Conservation (phyloP, 306 rosid species). For the Inga laurina region DNA sequence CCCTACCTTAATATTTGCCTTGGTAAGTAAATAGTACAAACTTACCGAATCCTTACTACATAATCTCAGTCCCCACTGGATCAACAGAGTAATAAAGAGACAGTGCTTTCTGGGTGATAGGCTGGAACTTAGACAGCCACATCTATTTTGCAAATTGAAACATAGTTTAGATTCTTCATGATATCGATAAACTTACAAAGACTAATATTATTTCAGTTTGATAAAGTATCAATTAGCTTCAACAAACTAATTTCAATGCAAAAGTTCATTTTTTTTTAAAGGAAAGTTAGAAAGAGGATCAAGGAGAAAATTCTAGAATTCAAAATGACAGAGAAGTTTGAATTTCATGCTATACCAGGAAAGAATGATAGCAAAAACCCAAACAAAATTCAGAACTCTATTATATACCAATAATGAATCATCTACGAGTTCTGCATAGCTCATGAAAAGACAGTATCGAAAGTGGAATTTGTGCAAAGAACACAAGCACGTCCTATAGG, state of each 20-base stretch:
- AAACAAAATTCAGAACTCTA: neutral
- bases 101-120: slow-evolving; percentile 61
- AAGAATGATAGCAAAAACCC: slow-evolving; percentile 24
- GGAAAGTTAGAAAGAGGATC: neutral
- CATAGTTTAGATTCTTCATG: slow-evolving; percentile 31
- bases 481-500: slow-evolving; percentile 10
- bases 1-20: neutral
- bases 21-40: slow-evolving; percentile 22
- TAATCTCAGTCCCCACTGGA: slow-evolving; percentile 90
- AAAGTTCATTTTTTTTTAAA: neutral
- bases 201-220: slow-evolving; percentile 3
- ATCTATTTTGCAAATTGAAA: slow-evolving; percentile 51
- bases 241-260: slow-evolving; percentile 23
- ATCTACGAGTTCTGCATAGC: slow-evolving; percentile 4
- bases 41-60: slow-evolving; percentile 66
- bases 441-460: neutral
- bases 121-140: slow-evolving; percentile 75
- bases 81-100: slow-evolving; percentile 75
- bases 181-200: slow-evolving; percentile 15
- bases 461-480: neutral
- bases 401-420: slow-evolving; percentile 14
- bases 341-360: neutral
- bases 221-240: neutral
- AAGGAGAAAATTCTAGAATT: slow-evolving; percentile 18
- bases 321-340: neutral